A percentile compares a stretch with the other conserved stretches of the same genome.
Evolutionary conservation across 345 rosid species (phyloP).

Genomic region (Melaleuca alternifolia): DNA sequence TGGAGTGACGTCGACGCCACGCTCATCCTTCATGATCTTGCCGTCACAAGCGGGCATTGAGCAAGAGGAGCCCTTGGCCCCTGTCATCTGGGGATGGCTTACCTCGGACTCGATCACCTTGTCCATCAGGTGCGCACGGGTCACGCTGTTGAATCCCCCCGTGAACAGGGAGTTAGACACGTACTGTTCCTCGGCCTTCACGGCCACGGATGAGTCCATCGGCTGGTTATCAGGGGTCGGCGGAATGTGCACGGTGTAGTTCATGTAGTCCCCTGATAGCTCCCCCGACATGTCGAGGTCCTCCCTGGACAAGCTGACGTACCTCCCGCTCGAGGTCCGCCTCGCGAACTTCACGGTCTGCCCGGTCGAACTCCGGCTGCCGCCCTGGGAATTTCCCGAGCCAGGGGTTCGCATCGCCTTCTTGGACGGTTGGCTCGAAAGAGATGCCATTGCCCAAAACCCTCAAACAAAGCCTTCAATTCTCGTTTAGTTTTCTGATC

Average conservation of each 20-base stretch:
- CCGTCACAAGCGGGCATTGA: conserved; percentile 93
- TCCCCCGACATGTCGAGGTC: conserved; percentile 86
- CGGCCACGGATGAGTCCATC: conserved; percentile 41
- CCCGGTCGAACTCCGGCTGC: conserved; percentile 16
- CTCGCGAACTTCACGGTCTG: conserved; percentile 87
- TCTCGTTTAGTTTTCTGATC: neutral
- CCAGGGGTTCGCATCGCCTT: conserved; percentile 40
- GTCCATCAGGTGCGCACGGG: conserved; percentile 94
- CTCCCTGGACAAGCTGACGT: conserved; percentile 76
- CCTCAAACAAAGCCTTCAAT: neutral
- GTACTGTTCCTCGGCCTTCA: conserved; percentile 75
- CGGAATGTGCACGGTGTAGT: conserved; percentile 92
- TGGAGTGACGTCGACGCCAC: conserved; percentile 72
- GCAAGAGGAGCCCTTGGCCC: conserved; percentile 76
- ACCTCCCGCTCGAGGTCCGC: conserved; percentile 88
- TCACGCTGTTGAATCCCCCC: conserved; percentile 92
- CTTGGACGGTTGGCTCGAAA: conserved; percentile 47
- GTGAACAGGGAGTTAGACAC: conserved; percentile 86
- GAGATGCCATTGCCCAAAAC: conserved; percentile 36
- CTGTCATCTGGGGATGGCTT: conserved; percentile 91
- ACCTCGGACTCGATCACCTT: conserved; percentile 96
- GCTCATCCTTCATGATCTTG: conserved; percentile 82
- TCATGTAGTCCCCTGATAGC: conserved; percentile 64
- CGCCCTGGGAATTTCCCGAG: conserved; percentile 9
- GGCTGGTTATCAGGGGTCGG: conserved; percentile 94